Base-by-base conservation (phyloP, 1,284 basidiomycete genomes). In the Puccinia horiana region DNA sequence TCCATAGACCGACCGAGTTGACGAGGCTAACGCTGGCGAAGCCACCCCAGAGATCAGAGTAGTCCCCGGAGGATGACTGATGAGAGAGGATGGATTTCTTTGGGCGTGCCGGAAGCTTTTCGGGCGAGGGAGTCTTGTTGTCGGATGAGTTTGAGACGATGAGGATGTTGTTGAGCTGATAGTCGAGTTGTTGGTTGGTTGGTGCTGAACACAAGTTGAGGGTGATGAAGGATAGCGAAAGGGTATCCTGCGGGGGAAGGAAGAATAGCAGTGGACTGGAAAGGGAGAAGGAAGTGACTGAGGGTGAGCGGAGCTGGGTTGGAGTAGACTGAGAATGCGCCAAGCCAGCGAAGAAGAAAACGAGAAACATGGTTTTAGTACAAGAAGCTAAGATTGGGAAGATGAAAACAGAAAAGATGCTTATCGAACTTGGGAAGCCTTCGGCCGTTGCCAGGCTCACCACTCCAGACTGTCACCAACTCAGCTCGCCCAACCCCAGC, bases 91-190 rank as follows among this genome's bases (percentile, higher is more conserved):
- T 49, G 18, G 69, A 20, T 1, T 35, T 37, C 37, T 26, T 52
- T 26, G 72, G 40, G 72, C 54, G 35, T 54, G 52, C 47, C 0
- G 47, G 47, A 2, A 67, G 49, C 35, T 67, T 35, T 29, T 47
- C 40, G 9, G 32, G 63, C 5, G 37, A 63, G 47, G 76, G 76
- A 1, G n/a, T 65, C 65, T 69, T n/a, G 65, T 65, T 78, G n/a
- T 49, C 49, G 32, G 76, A 49, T 0, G 76, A 78, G 44, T 78
- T 78, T 23, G 76, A 78, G 32, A 78, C 44, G 76, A 78, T 78
- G 56, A 78, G 61, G 44, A 78, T 78, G n/a, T 29, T 49, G 47
- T 67, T 47, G 47, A 65, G 35, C 23, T 35, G 35, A n/a, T 37
- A 56, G 52, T 56, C 54, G 44, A 58, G 1, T 1, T 35, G 29